Conservation (phyloP, 1,284 basidiomycete species). For the Pseudomicrostroma phylloplanum region DNA sequence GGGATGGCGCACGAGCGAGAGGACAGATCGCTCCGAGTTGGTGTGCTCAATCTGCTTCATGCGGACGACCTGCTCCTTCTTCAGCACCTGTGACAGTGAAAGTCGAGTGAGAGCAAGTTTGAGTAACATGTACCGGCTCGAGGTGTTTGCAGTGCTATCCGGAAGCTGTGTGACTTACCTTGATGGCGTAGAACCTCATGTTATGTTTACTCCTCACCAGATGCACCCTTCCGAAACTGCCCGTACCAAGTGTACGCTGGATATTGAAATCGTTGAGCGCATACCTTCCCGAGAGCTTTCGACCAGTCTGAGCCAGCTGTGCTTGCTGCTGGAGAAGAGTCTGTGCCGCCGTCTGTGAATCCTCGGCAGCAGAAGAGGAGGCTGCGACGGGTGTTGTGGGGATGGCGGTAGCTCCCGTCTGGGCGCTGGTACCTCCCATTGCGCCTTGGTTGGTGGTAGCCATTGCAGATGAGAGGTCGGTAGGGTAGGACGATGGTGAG, state of each 20-base stretch:
- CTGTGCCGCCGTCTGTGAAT: background rate
- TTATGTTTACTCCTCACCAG: constrained; percentile 45
- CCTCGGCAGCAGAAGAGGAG: background rate
- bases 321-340: constrained; percentile 1
- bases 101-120: background rate
- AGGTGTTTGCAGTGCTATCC: too few relatives aligned
- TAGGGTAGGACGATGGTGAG: background rate
- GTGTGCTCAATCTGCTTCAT: constrained; percentile 98
- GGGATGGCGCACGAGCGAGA: constrained; percentile 81
- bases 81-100: background rate
- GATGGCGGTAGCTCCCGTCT: background rate
- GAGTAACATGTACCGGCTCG: background rate
- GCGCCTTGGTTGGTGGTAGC: background rate
- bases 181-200: constrained; percentile 48
- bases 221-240: constrained; percentile 47
- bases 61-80: constrained; percentile 74
- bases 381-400: background rate
- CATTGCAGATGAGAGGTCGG: constrained; percentile 1
- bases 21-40: constrained; percentile 87
- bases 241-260: constrained; percentile 45
- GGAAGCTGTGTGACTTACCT: constrained; percentile 14
- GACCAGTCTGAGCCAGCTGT: constrained; percentile 5
- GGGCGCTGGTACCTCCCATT: background rate
- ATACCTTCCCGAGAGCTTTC: constrained; percentile 45
- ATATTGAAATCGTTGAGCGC: constrained; percentile 44